Evolutionary conservation across 192 early-diverging fungal species (phyloP), one percentile per base, ranked within the genome.

Genomic region (Endogone sp.): DNA sequence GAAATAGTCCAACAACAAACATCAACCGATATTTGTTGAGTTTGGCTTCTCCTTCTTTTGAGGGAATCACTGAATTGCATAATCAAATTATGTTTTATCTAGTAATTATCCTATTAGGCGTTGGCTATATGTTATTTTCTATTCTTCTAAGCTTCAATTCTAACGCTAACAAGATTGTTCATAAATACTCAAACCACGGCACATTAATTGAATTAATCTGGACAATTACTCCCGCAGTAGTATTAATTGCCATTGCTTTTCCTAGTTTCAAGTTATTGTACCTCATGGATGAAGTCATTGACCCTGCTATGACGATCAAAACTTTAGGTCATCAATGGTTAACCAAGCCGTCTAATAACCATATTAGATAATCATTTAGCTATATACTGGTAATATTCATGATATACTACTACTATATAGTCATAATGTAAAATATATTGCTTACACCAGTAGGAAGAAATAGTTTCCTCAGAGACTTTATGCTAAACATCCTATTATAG

Each of bases 291-390:
- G 69, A 74, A 60, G 63, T 79, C 71, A 72, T 79, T 59, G 59
- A 78, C 49, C 60, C 72, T 31, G 57, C 56, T 44, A 71, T 73
- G 27, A 74, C 71, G 44, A 66, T 70, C 72, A 71, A 70, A 74
- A 64, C 65, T 74, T 63, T 74, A 67, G 72, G 75, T 62, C 74
- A 79, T 58, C 78, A 82, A 84, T 80, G 80, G 78, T 84, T 44
- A 44, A 44, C 4, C 13, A 44, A 44, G 37, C 37, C 37, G 37
- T 44, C 13, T 44, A 78, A 71, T 81, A 77, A 75, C 71, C 69
- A 74, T 83, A 83, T 68, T 76, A 83, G n/a, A n/a, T n/a, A n/a
- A n/a, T n/a, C n/a, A n/a, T n/a, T n/a, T n/a, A n/a, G n/a, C n/a
- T n/a, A n/a, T n/a, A n/a, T n/a, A n/a, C n/a, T n/a, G n/a, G n/a